Evolutionary conservation across 2,329 filamentous ascomycete species (phyloP).

Genomic region (Fusarium longipes): DNA sequence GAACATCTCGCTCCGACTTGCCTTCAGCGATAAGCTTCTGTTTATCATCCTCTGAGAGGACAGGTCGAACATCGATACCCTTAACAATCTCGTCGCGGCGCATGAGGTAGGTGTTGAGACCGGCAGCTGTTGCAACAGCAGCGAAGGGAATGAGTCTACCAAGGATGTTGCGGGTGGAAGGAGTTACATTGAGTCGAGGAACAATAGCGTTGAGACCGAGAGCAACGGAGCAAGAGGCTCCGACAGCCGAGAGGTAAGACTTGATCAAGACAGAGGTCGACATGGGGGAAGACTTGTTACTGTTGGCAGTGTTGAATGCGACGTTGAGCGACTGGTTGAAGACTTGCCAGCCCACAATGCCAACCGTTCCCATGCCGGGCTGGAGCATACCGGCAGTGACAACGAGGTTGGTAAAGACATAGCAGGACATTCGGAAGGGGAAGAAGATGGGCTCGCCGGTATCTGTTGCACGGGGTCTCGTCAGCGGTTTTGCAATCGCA

Average conservation of each 20-base stretch:
- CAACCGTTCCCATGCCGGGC: constrained; percentile 82
- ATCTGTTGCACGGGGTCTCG: constrained; percentile 65
- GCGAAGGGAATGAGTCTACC: constrained; percentile 94
- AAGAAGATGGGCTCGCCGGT: constrained; percentile 92
- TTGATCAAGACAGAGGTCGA: constrained; percentile 83
- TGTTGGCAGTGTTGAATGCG: constrained; percentile 96
- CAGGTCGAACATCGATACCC: constrained; percentile 92
- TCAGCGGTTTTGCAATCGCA: constrained; percentile 22
- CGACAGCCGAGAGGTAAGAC: constrained; percentile 92
- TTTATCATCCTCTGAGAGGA: constrained; percentile 77
- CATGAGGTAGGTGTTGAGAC: constrained; percentile 97
- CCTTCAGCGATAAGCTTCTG: constrained; percentile 65
- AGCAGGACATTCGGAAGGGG: constrained; percentile 97
- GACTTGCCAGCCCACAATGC: constrained; percentile 93
- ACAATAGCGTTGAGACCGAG: constrained; percentile 92
- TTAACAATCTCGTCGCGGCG: constrained; percentile 92
- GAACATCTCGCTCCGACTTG: constrained; percentile 71
- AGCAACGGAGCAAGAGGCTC: constrained; percentile 92
- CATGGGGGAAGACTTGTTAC: constrained; percentile 95
- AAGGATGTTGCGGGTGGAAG: constrained; percentile 79
- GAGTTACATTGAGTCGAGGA: constrained; percentile 83
- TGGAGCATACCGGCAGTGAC: constrained; percentile 98
- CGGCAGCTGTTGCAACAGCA: constrained; percentile 90
- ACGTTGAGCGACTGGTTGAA: constrained; percentile 98
- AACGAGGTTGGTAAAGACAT: constrained; percentile 90